Evolutionary conservation across 1,284 basidiomycete genomes (phyloP), one percentile per base, ranked within the genome.

Genomic region (Microbotryum scabiosae): DNA sequence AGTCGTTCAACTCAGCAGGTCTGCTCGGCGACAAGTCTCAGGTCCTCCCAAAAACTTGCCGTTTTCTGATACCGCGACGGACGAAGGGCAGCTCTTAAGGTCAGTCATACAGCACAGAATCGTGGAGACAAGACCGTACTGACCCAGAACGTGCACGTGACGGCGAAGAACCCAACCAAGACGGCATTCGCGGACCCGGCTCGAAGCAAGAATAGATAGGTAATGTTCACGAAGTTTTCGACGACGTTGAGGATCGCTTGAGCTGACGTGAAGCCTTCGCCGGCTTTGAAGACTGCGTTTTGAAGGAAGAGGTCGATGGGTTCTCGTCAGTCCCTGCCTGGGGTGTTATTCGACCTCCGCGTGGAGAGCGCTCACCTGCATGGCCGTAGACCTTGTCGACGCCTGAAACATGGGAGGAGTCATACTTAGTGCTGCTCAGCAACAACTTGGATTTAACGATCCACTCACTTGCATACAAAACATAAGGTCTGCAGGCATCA

Each of bases 211-310:
- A 86, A 88, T 51, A 94, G 74, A 75, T 91, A 93, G 58, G 59
- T 21, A 26, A 75, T 54, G 75, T 90, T 92, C 70, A 93, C 73
- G 20, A 82, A 57, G 0, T 84, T 86, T 75, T 96, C 92, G 56
- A 89, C 74, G 61, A 93, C 62, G 74, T 94, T 96, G 68, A 94
- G 74, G 26, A 85, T 71, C 14, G 88, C 89, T 88, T 71, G 44
- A 54, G 32, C 5, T 44, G 45, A 36, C 47, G 90, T 85, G 75
- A 94, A 96, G 0, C 91, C 91, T 62, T 86, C 81, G 23, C 82
- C 81, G 1, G 78, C 74, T 61, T 85, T 75, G 50, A 84, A 79
- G 0, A 86, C 81, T 36, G 21, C 6, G 14, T 23, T 49, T 12
- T 20, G 26, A 5, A 83, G 85, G 55, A 80, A 68, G 61, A 85